A percentile compares a stretch with the other conserved stretches of the same genome.
phyloP scores from a whole-genome alignment of 2,329 filamentous ascomycete genomes.

The Alternaria arborescens region DNA sequence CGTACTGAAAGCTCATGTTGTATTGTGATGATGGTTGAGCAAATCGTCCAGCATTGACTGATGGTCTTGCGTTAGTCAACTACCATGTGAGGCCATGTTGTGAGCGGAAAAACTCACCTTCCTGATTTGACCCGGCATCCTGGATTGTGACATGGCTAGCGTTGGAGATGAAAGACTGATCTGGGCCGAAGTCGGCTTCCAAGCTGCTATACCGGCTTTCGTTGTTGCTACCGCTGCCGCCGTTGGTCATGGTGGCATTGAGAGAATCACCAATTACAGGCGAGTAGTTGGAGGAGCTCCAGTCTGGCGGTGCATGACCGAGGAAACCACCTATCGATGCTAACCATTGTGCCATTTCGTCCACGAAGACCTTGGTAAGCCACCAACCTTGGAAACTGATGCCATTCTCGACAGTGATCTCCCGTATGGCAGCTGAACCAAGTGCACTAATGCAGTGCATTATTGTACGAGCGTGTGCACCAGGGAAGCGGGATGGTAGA shows the following conservation, averaged over 20 bases:
- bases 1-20: constrained; percentile 47
- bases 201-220: constrained; percentile 52
- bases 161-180: constrained; percentile 44
- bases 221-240: constrained; percentile 49
- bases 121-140: constrained; percentile 31
- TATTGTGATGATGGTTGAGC: constrained; percentile 40
- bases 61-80: constrained; percentile 48
- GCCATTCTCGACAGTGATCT: constrained; percentile 79
- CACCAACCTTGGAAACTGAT: constrained; percentile 91
- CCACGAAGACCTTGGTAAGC: constrained; percentile 94
- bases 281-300: constrained; percentile 36
- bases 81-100: constrained; percentile 22
- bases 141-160: constrained; percentile 36
- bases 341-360: constrained; percentile 92
- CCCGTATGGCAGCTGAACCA: constrained; percentile 79
- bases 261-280: constrained; percentile 43
- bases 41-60: constrained; percentile 47
- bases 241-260: constrained; percentile 42
- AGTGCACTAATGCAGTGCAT: constrained; percentile 79
- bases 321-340: constrained; percentile 92
- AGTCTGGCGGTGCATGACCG: constrained; percentile 55
- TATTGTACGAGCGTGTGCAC: constrained; percentile 75
- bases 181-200: constrained; percentile 48
- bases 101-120: constrained; percentile 40
- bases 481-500: constrained; percentile 75